Evolutionary conservation across 345 rosid genomes (phyloP), one percentile per base, ranked within the genome.

Genomic region (Salix dunnii): DNA sequence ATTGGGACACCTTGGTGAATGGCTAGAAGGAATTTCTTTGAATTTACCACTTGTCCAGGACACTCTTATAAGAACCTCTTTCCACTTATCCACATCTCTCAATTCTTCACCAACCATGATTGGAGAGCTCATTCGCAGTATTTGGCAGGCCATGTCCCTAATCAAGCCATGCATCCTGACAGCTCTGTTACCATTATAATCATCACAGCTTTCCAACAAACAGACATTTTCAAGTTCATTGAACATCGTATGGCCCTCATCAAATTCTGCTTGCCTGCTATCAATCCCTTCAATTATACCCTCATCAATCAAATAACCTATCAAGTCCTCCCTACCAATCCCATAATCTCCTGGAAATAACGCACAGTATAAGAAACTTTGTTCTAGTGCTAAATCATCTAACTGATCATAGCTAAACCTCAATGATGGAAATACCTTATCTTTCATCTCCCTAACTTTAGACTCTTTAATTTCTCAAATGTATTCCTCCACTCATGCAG

Each of bases 131-230:
- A 55, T 55, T 55, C 0, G 62, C 43, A 27, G 49, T 3, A 48
- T 48, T 14, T 46, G 33, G 60, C 7, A n/a, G 14, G 84, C 77
- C 80, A 85, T 70, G 18, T 71, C 79, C 67, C 80, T 82, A 3
- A 73, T 65, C 33, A 82, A 7, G 1, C 63, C 82, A 73, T 80
- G 84, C 81, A 85, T 79, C 67, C 27, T 55, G 5, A 61, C 78
- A 67, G 63, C 53, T 43, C 25, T 64, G 18, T 3, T 21, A 48
- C 23, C 3, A 25, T 0, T 42, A 5, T 21, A n/a, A 55, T 55
- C 61, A 55, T 55, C 27, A 55, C 13, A 55, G 9, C 16, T 40
- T 66, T 82, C 83, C 30, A 84, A 36, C 60, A 79, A 68, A 7
- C 72, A 74, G 2, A 69, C 64, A 23, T 40, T 51, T 42, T 21